phyloP scores from a whole-genome alignment of 2,329 filamentous ascomycete species.

The Aspergillus melleus region DNA sequence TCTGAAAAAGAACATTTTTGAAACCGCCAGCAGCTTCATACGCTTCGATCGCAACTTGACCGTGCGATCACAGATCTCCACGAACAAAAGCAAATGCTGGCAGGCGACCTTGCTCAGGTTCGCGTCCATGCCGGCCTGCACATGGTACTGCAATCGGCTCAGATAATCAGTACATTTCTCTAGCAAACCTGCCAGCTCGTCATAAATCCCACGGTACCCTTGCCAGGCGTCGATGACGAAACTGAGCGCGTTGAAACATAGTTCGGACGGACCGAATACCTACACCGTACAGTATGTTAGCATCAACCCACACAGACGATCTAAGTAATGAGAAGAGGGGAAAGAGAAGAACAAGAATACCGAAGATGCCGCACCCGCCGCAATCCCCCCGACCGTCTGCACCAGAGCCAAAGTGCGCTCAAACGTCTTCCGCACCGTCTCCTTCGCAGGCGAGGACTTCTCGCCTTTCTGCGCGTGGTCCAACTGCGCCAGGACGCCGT shows the following conservation, averaged over 20 bases:
- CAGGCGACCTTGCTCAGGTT: conserved; percentile 19
- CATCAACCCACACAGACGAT: no score
- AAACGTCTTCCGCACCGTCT: conserved; percentile 11
- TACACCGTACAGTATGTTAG: background rate
- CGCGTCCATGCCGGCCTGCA: conserved; percentile 16
- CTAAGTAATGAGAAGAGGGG: background rate
- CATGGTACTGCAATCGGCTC: conserved; percentile 17
- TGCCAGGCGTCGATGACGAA: conserved; percentile 23
- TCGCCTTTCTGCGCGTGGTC: conserved; percentile 8
- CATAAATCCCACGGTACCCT: conserved; percentile 19
- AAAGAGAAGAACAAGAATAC: conserved; percentile 2
- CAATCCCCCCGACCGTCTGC: conserved; percentile 14
- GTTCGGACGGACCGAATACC: conserved; percentile 20
- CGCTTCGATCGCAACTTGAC: conserved; percentile 18
- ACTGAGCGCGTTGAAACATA: conserved; percentile 23
- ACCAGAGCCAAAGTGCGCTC: conserved; percentile 16
- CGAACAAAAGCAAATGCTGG: conserved; percentile 22
- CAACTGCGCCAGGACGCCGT: conserved; percentile 11
- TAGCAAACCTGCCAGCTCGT: conserved; percentile 17
- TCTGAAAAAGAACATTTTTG: conserved; percentile 20
- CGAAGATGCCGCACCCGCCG: conserved; percentile 11
- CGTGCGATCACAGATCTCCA: conserved; percentile 20
- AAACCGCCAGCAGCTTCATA: conserved; percentile 11
- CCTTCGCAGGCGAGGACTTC: background rate
- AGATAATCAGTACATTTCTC: conserved; percentile 17